phyloP scores from a whole-genome alignment of 1,284 basidiomycete species.

The Trametes polyzona region DNA sequence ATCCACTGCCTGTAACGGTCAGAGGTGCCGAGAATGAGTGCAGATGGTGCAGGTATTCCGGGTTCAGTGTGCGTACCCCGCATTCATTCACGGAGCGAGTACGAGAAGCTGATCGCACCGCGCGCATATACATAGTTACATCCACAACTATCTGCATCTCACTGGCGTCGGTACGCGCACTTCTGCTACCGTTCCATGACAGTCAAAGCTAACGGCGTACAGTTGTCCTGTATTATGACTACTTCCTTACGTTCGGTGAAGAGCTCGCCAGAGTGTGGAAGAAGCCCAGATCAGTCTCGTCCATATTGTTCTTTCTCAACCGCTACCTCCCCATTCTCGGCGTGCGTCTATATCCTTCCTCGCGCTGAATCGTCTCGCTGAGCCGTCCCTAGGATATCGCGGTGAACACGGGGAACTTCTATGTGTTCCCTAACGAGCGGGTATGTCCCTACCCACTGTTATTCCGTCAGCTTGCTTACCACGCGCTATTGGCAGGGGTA shows the following conservation, averaged over 20 bases:
- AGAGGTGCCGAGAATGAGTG: conserved; percentile 16
- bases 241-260: conserved; percentile 31
- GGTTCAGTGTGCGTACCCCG: conserved; percentile 23
- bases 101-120: not conserved
- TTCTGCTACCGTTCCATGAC: not conserved
- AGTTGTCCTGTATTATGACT: conserved; percentile 38
- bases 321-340: conserved; percentile 36
- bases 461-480: not conserved
- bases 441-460: conserved; percentile 15
- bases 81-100: not conserved
- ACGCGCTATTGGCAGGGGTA: conserved; percentile 19
- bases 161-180: conserved; percentile 30
- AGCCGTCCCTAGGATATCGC: conserved; percentile 29
- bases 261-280: conserved; percentile 34
- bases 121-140: conserved; percentile 18
- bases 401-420: conserved; percentile 35
- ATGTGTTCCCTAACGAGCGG: conserved; percentile 22
- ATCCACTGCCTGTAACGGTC: conserved; percentile 5
- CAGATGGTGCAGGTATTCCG: conserved; percentile 15
- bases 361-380: not conserved
- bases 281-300: conserved; percentile 21
- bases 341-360: conserved; percentile 19
- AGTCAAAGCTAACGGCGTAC: not conserved
- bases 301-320: conserved; percentile 32
- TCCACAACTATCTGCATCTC: conserved; percentile 35